Evolutionary conservation across 202 grass and related monocot species (phyloP), one percentile per base, ranked within the genome.

Genomic region (Zoysia matrella): DNA sequence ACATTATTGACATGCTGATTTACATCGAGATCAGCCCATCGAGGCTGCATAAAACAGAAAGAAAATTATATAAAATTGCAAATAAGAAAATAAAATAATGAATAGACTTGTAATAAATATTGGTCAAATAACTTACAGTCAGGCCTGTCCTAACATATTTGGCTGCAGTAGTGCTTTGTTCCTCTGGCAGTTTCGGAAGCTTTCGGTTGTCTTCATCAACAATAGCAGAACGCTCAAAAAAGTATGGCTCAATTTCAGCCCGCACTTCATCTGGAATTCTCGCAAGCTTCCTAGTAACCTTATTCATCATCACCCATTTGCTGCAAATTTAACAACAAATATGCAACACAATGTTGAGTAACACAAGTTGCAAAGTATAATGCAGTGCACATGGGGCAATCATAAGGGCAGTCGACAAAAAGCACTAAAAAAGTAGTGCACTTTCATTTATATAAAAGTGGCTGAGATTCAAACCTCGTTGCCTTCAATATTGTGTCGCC

Each of bases 241-340:
- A 99, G 82, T 92, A 90, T 11, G 97, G 89, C 60, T 76, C 89
- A 85, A 99, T 94, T 86, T 99, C 93, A 45, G 86, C 69, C 67
- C 91, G 84, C 40, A 99, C 97, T 91, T 99, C 97, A 77, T 93
- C 91, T 5, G 93, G 93, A 78, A 99, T 92, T 90, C 92, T 99
- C 3, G 93, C 85, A 74, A 99, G 91, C 40, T 30, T 30, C 22
- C 22, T 30, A 30, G 22, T 30, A 30, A 30, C 22, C 22, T 30
- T 30, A 30, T 30, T 77, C 91, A 30, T 30, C 22, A 96, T 94
- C 68, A 99, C 97, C 97, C 97, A 99, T 80, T 96, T 81, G 84
- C 97, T 99, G 89, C 71, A 84, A 30, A 30, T 30, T 30, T 30
- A 30, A 30, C 22, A 30, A 30, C 22, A 30, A 18, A 75, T 44